Percentiles rank a stretch among this genome's conserved stretches.
Evolutionary conservation across 2,329 filamentous ascomycete species (phyloP).

Genomic region (Tolypocladium tropicale): DNA sequence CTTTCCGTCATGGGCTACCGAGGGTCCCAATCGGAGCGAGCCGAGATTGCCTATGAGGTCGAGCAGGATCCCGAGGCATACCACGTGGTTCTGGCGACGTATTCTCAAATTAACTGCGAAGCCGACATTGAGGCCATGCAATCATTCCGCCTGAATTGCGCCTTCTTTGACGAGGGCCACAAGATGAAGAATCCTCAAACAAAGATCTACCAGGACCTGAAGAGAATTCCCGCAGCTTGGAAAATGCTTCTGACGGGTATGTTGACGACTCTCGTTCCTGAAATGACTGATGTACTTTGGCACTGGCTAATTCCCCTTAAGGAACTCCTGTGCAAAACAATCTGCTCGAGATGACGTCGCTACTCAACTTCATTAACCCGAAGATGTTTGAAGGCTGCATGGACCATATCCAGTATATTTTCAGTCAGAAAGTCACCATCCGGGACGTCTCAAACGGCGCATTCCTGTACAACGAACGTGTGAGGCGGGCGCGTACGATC

Average conservation of each 20-base stretch:
- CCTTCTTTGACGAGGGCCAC: conserved; percentile 91
- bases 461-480: conserved; percentile 77
- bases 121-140: conserved; percentile 42
- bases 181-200: conserved; percentile 83
- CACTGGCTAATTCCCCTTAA: conserved; percentile 33
- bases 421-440: conserved; percentile 83
- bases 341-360: conserved; percentile 77
- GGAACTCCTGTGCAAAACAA: conserved; percentile 95
- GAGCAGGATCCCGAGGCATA: conserved; percentile 57
- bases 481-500: conserved; percentile 79
- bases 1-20: conserved; percentile 63
- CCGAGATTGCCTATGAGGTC: conserved; percentile 53
- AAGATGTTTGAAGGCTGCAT: conserved; percentile 67
- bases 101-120: conserved; percentile 45
- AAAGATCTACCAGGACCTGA: conserved; percentile 68
- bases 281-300: not conserved
- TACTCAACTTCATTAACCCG: conserved; percentile 92
- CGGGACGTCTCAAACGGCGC: conserved; percentile 71
- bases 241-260: conserved; percentile 59
- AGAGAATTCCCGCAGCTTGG: conserved; percentile 70
- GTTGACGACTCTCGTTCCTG: not conserved
- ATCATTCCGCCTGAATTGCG: conserved; percentile 37
- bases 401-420: conserved; percentile 75
- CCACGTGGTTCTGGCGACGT: conserved; percentile 50
- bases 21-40: conserved; percentile 57